Evolutionary conservation across 2,329 filamentous ascomycete species (phyloP).

Genomic region (Amauroascus verrucosus): DNA sequence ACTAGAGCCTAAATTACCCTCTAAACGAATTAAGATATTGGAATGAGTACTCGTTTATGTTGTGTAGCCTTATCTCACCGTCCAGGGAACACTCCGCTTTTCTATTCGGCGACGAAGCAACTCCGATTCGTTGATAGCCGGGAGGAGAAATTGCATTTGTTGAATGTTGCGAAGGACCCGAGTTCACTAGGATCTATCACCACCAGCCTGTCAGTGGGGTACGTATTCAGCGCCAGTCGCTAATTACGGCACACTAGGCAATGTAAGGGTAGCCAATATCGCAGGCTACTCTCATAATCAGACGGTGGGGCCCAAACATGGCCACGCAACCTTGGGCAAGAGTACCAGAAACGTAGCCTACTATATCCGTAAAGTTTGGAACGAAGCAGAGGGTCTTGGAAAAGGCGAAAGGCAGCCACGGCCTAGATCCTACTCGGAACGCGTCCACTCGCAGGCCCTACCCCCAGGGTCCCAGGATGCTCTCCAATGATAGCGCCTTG

Average conservation of each 20-base stretch:
- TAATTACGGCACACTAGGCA: neutral
- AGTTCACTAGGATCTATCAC: neutral
- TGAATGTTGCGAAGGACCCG: neutral
- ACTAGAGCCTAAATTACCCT: too few species aligned
- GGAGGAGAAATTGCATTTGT: neutral
- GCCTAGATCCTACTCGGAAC: slow-evolving; percentile 12
- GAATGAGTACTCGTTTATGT: too few species aligned
- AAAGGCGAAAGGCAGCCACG: slow-evolving; percentile 34
- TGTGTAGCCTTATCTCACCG: neutral
- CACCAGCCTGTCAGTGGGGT: neutral
- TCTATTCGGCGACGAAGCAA: neutral
- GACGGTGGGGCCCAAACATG: slow-evolving; percentile 69
- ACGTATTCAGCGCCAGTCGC: neutral
- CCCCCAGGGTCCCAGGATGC: too few species aligned
- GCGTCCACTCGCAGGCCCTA: slow-evolving; percentile 14
- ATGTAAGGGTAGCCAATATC: neutral
- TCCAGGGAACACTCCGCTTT: neutral
- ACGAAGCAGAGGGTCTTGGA: slow-evolving; percentile 38
- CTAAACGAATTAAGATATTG: too few species aligned
- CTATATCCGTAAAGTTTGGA: slow-evolving; percentile 50
- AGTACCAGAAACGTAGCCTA: slow-evolving; percentile 42
- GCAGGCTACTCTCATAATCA: neutral
- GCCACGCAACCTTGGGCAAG: slow-evolving; percentile 67
- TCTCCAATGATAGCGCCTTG: slow-evolving; percentile 68
- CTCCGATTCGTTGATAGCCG: neutral